phyloP scores from a whole-genome alignment of 805 yeast genomes.

The Saccharomycopsis microspora region DNA sequence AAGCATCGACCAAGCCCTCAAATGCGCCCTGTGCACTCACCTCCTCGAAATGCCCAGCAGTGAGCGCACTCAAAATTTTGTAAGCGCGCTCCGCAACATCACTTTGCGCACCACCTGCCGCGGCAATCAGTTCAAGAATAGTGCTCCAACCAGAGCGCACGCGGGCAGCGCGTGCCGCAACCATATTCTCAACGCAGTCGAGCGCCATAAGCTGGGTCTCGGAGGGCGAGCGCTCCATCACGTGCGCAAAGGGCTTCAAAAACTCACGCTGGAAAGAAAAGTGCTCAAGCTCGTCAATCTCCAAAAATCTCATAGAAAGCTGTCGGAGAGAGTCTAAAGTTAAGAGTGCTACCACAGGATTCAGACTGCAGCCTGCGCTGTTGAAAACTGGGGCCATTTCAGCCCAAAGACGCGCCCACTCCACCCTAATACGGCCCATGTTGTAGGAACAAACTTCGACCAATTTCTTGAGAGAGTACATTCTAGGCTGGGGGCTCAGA shows the following conservation, averaged over 20 bases:
- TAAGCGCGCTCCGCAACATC: conserved; percentile 21
- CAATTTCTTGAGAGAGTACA: conserved; percentile 87
- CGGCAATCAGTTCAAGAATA: conserved; percentile 33
- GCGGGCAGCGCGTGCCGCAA: conserved; percentile 56
- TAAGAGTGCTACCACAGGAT: conserved; percentile 68
- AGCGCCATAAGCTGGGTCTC: conserved; percentile 82
- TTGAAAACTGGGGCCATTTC: conserved; percentile 87
- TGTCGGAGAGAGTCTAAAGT: conserved; percentile 93
- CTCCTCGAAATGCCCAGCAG: conserved; percentile 46
- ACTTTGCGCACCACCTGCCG: neutral
- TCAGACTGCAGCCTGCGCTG: conserved; percentile 70
- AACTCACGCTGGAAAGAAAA: conserved; percentile 94
- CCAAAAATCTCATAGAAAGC: conserved; percentile 82
- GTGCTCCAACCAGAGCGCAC: conserved; percentile 95
- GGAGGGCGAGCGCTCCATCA: conserved; percentile 55
- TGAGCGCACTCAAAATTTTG: conserved; percentile 50
- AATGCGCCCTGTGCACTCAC: conserved; percentile 62
- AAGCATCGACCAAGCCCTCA: conserved; percentile 55
- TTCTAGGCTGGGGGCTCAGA: conserved; percentile 71
- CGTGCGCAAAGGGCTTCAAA: conserved; percentile 78
- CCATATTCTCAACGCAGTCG: conserved; percentile 81
- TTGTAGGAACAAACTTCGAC: conserved; percentile 97
- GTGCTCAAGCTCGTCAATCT: conserved; percentile 87
- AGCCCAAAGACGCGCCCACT: conserved; percentile 94
- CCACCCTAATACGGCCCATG: conserved; percentile 90